Conservation (phyloP, 768 basidiomycete species). For the Suillus ampliporus region DNA sequence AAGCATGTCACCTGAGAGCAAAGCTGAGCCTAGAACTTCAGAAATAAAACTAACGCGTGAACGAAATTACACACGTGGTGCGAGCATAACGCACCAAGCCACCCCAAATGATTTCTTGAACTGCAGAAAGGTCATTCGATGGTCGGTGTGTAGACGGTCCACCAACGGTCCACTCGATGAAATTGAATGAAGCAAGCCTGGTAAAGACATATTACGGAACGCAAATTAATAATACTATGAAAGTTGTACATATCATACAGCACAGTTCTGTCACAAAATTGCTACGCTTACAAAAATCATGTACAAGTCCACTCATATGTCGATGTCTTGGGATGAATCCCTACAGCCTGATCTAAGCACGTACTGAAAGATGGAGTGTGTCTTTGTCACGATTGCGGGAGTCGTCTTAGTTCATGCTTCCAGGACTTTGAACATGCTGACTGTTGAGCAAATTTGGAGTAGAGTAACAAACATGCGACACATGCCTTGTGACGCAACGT, state of each 20-base stretch:
- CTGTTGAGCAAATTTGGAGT: background rate
- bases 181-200: too few species aligned
- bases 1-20: constrained; percentile 13
- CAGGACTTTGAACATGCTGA: constrained; percentile 31
- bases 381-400: constrained; percentile 22
- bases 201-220: background rate
- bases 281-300: background rate
- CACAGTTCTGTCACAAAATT: background rate
- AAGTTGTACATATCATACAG: background rate
- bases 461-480: constrained; percentile 3
- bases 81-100: background rate
- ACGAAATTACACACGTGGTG: background rate
- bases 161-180: too few species aligned
- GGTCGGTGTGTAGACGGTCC: too few species aligned
- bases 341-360: background rate
- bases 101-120: background rate
- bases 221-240: background rate
- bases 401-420: constrained; percentile 35
- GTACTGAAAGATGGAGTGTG: background rate
- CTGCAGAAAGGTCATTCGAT: too few species aligned
- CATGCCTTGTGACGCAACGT: constrained; percentile 70
- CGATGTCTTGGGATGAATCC: background rate
- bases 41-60: background rate
- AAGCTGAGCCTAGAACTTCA: background rate
- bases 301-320: background rate